A percentile compares a stretch with the other conserved stretches of the same genome.
Conservation (phyloP, 305 asterid genomes). For the Fraxinus nigra region DNA sequence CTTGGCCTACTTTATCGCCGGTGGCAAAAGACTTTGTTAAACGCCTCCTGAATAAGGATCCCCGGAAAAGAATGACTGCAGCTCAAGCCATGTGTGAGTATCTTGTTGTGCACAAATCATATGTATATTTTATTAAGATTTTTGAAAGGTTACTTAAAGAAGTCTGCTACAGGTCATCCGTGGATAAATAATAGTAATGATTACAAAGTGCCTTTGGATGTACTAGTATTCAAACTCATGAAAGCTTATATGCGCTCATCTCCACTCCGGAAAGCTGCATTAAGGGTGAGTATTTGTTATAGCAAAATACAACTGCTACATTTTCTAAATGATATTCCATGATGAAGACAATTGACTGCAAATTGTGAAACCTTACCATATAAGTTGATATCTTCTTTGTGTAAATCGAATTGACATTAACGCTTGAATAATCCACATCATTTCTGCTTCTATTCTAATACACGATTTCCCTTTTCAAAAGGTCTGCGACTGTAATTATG, state of each 20-base stretch:
- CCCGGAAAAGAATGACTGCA: constrained; percentile 83
- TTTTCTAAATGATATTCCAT: background rate
- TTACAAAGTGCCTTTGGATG: constrained; percentile 72
- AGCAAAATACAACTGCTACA: background rate
- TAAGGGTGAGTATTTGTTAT: constrained; percentile 51
- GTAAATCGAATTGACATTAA: background rate
- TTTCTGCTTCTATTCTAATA: background rate
- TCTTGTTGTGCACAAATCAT: constrained; percentile 4
- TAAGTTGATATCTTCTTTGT: background rate
- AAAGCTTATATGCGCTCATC: constrained; percentile 91
- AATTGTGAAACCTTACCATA: background rate
- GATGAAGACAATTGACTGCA: background rate
- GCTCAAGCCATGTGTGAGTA: constrained; percentile 79
- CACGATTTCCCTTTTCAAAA: background rate
- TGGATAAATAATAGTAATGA: constrained; percentile 63
- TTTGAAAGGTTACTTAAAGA: background rate
- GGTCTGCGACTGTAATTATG: background rate
- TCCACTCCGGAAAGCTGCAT: constrained; percentile 90
- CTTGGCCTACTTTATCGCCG: constrained; percentile 54
- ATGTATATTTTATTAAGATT: background rate
- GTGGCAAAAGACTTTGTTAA: constrained; percentile 67
- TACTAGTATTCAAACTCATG: constrained; percentile 73
- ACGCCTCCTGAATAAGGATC: constrained; percentile 60
- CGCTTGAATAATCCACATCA: background rate
- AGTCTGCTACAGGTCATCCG: constrained; percentile 72